Evolutionary conservation across 2,329 filamentous ascomycete species (phyloP), one percentile per base, ranked within the genome.

Genomic region (Dothideomycetes sp.): DNA sequence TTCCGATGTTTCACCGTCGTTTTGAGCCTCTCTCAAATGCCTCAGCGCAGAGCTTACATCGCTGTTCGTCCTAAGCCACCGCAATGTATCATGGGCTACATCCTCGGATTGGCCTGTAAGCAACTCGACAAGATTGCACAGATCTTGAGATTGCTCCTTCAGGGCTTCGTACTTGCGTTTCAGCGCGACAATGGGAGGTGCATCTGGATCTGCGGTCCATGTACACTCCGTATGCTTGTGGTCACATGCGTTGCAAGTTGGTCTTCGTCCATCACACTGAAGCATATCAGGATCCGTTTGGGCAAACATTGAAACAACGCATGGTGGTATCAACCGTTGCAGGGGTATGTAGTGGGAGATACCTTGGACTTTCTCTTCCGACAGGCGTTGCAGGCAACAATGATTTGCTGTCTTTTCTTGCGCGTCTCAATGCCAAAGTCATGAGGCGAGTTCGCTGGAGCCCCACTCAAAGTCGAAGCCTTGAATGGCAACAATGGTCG

Each of bases 301-400:
- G n/a, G n/a, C n/a, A n/a, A n/a, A n/a, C n/a, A n/a, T n/a, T n/a
- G n/a, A n/a, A n/a, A n/a, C n/a, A n/a, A n/a, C n/a, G n/a, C n/a
- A n/a, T n/a, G n/a, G n/a, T n/a, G n/a, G n/a, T n/a, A n/a, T n/a
- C n/a, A n/a, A n/a, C n/a, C n/a, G n/a, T n/a, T n/a, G n/a, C n/a
- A n/a, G n/a, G n/a, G n/a, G n/a, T n/a, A n/a, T n/a, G 12, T 12
- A 11, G 24, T 9, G 34, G 10, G 29, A 38, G 10, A 19, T 38
- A 42, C 40, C 41, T 43, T 43, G 5, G 37, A 35, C 33, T 43
- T 43, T 27, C 41, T 36, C 3, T 37, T 38, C 3, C 41, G 36
- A 16, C 41, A 43, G 14, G 36, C 41, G 40, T 40, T 43, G 37
- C 41, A 43, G 18, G 41, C 41, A 27, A 43, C 41, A 8, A 29